Base-by-base conservation (phyloP, 306 rosid genomes). In the Cicer bijugum region DNA sequence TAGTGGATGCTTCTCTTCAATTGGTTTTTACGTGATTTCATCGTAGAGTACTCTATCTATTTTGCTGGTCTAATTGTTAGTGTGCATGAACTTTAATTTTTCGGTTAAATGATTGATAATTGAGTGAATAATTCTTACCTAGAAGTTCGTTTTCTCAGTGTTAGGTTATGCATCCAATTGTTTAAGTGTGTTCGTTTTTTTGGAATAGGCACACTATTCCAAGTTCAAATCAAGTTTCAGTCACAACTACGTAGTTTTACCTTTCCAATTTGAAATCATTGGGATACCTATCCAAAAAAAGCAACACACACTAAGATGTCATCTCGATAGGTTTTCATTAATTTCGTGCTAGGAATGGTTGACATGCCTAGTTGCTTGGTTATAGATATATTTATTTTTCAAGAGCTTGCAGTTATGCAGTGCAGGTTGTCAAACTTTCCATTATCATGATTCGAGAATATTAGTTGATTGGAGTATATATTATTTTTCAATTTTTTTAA, bases 341-440 rank as follows among this genome's bases (percentile, higher is more conserved):
- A n/a, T 17, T 72, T 8, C 11, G 51, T 16, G 39, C 14, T 43
- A 62, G 68, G 64, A 55, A 50, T 40, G 20, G 70, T 80, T 67
- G 6, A 58, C 39, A 37, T 68, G 59, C 57, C 6, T 67, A 12
- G 48, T 6, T 43, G 33, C 9, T 17, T 10, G 11, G 28, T 43
- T 56, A 16, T 39, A 17, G 52, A 43, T 33, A 5, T 72, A 9
- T 10, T 61, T 50, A 9, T 68, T n/a, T 3, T 40, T 15, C 16
- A 76, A 61, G 23, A 48, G 35, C 39, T 57, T 72, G 38, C 11
- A 3, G 15, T 47, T 65, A 33, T 60, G 5, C 63, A 4, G 51
- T 20, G 45, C 42, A 5, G 61, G 14, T 50, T 59, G 33, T 11
- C 6, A 47, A 50, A 39, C 55, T 16, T 39, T 72, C 16, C 42